These are phyloP conservation scores for Suaeda aralocaspica DNA, from an alignment of 148 eudicot species.

Conservation along the genomic window DNA sequence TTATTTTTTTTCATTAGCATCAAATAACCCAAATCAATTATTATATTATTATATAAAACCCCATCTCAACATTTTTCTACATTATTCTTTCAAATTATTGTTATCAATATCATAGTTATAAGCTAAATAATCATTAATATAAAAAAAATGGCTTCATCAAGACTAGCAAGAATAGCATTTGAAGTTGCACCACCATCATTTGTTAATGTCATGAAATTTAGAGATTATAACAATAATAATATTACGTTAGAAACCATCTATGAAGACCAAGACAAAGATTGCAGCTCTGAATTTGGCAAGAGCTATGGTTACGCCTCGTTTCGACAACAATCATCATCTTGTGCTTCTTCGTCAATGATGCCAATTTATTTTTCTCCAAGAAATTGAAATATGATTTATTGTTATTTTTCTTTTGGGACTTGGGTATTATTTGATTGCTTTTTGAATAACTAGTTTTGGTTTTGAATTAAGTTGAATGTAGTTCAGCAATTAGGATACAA, in stretches of 20 bases:
- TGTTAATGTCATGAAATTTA: not conserved
- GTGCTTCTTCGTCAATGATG: not conserved
- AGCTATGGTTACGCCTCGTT: not conserved
- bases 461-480: not conserved
- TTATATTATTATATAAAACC: not conserved
- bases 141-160: not conserved
- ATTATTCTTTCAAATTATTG: not conserved
- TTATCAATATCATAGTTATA: too few species aligned
- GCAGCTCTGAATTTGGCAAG: not conserved
- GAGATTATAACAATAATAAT: not conserved
- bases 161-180: constrained; percentile 12
- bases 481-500: not conserved
- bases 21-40: too few species aligned
- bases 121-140: too few species aligned
- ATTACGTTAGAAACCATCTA: not conserved
- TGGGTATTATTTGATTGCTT: too few species aligned
- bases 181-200: constrained; percentile 12
- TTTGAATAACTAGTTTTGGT: too few species aligned
- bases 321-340: not conserved
- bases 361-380: not conserved
- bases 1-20: not conserved
- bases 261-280: constrained; percentile 6
- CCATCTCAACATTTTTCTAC: not conserved
- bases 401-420: not conserved
- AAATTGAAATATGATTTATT: not conserved